Evolutionary conservation across 2,329 filamentous ascomycete genomes (phyloP), one percentile per base, ranked within the genome.

Genomic region (Diaporthe capsici): DNA sequence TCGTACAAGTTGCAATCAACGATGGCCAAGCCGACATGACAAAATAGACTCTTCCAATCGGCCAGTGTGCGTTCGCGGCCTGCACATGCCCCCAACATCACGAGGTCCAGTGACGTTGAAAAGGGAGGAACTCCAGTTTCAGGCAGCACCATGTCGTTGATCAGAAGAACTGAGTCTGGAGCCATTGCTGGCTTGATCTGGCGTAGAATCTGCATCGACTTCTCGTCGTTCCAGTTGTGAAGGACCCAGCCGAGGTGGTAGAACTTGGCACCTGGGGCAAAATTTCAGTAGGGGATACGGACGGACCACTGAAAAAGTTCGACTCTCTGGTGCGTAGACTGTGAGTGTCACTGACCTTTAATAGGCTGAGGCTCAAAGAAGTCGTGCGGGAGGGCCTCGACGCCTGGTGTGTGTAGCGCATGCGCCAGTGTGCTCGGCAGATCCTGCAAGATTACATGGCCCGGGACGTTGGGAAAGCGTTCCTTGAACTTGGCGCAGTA

Each of bases 391-490:
- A 53, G 1, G 2, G 49, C 10, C 49, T 53, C 49, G 49, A 53
- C 49, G 10, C 49, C 49, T 8, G n/a, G 49, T 1, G 49, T 53
- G n/a, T 53, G 49, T 53, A 53, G 49, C 20, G 49, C 49, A 5
- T 53, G 49, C 49, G 49, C 49, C 49, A 53, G n/a, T 2, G 49
- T 53, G 49, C 49, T 53, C 20, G 49, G 49, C 49, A 53, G 49
- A 53, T 53, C 49, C 49, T 53, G 49, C 49, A 53, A 53, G 49
- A 53, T 53, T 25, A 53, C 49, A 53, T 20, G 49, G 49, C 49
- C 49, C 10, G 49, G 49, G 20, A 53, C 20, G 49, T 9, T 53
- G 49, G 49, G 49, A 22, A 53, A 53, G 0, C 49, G n/a, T 53
- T n/a, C 49, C 22, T 53, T 53, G 49, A 53, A 53, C 49, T 53